Base-by-base conservation (phyloP, 1,284 basidiomycete species). In the Xanthoconium separans region DNA sequence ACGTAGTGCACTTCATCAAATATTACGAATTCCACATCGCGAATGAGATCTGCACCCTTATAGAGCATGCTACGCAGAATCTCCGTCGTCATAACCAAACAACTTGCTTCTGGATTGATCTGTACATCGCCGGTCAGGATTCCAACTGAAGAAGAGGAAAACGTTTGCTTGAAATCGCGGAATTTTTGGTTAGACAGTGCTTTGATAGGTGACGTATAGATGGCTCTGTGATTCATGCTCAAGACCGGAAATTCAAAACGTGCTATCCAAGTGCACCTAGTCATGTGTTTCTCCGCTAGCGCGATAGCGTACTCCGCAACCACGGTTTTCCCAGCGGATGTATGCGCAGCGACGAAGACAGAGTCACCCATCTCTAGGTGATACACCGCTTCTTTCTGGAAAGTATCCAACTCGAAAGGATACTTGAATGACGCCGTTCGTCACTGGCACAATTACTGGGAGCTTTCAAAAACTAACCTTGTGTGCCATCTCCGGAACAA, bases 1-100 rank as follows among this genome's bases (percentile, higher is more conserved):
- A 99, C 95, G 71, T 99, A 99, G 74, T 99, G 97, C 13, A 99
- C 97, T 71, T 99, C 97, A 70, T 99, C 97, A 66, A 99, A 99
- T 59, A 99, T 97, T 27, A 99, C 97, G 69, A 98, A 99, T 70
- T 99, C 97, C 44, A 99, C 95, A 71, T 99, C 97, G 44, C 97
- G 85, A 63, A 99, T 99, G 31, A 99, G 78, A 73, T 99, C 97
- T 15, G 97, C 97, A 5, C 97, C 97, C 70, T 97, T 97, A 77
- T 98, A 98, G 31, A 98, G 81, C 97, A 99, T 99, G 69, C 93
- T 97, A 61, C 97, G 82, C 62, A 99, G 71, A 70, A 99, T 99
- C 73, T 99, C 97, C n/a, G 97, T 99, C 10, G 94, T 95, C 94
- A 96, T 95, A 59, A 99, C 93, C 47, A 99, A 77, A 72, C 97